Conservation (phyloP, 1,139 yeast genomes). For the Hemisphaericaspora subhashii region DNA sequence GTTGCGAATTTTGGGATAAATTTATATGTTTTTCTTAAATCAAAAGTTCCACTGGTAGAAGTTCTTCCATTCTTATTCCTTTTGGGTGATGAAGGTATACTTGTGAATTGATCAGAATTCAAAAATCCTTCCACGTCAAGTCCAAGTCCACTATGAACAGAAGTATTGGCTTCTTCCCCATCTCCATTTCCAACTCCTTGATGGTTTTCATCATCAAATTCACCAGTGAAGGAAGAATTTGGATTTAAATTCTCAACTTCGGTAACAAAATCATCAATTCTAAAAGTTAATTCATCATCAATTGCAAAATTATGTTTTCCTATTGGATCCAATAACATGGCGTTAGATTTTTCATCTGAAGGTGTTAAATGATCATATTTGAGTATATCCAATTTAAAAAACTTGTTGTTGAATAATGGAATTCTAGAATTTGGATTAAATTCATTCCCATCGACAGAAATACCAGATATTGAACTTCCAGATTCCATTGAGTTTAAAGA, state of each 20-base stretch:
- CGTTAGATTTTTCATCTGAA: constrained; percentile 14
- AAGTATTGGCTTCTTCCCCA: too few species aligned
- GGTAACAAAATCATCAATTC: constrained; percentile 40
- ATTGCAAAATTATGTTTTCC: constrained; percentile 30
- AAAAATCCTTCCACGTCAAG: constrained; percentile 49
- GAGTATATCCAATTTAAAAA: constrained; percentile 34
- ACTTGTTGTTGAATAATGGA: constrained; percentile 41
- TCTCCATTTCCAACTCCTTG: constrained; percentile 29
- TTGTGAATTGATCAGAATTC: constrained; percentile 43
- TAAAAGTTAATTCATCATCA: constrained; percentile 36
- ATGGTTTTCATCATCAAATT: constrained; percentile 23
- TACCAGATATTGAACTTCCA: constrained; percentile 8
- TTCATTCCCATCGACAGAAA: constrained; percentile 4
- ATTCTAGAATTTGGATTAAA: constrained; percentile 24
- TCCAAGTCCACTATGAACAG: constrained; percentile 45
- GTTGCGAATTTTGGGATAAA: constrained; percentile 45
- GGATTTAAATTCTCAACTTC: constrained; percentile 17
- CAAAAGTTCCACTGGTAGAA: too few species aligned
- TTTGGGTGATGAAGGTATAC: constrained; percentile 22
- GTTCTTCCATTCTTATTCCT: constrained; percentile 1
- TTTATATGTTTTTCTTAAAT: constrained; percentile 7
- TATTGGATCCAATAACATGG: constrained; percentile 19
- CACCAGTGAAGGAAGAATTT: constrained; percentile 21
- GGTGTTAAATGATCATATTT: constrained; percentile 38
- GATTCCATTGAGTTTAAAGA: constrained; percentile 34